These are phyloP conservation scores for Suillus decipiens DNA, from an alignment of 768 basidiomycete species.

Conservation along the genomic window DNA sequence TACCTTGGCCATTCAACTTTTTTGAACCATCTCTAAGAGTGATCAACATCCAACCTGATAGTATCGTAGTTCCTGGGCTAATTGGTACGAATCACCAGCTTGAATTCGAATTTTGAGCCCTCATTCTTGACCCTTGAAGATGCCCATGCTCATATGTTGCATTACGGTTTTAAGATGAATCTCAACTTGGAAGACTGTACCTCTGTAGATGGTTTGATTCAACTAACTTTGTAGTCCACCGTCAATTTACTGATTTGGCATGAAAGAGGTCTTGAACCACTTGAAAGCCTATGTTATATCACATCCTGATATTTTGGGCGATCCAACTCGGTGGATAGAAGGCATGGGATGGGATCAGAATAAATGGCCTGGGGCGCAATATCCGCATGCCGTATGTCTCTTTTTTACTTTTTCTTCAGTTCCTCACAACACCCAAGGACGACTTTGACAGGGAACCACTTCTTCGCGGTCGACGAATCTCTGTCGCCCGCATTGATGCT, in stretches of 20 bases:
- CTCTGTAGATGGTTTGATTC: slow-evolving; percentile 56
- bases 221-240: no score
- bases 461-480: slow-evolving; percentile 69
- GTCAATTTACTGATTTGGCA: background rate
- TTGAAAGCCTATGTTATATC: slow-evolving; percentile 59
- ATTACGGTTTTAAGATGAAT: slow-evolving; percentile 66
- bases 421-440: slow-evolving; percentile 41
- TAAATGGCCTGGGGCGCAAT: slow-evolving; percentile 59
- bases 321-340: slow-evolving; percentile 68
- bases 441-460: slow-evolving; percentile 73
- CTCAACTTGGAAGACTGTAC: slow-evolving; percentile 60
- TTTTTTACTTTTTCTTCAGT: background rate
- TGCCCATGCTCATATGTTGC: slow-evolving; percentile 77
- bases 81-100: slow-evolving; percentile 46
- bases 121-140: slow-evolving; percentile 42
- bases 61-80: slow-evolving; percentile 71
- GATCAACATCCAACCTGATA: slow-evolving; percentile 32
- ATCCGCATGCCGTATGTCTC: slow-evolving; percentile 67
- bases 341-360: slow-evolving; percentile 97
- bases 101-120: background rate
- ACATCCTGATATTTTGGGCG: slow-evolving; percentile 55
- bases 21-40: slow-evolving; percentile 23
- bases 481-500: slow-evolving; percentile 74
- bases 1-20: slow-evolving; percentile 27
- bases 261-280: slow-evolving; percentile 59